Evolutionary conservation across 345 rosid genomes (phyloP).

Genomic region (Eucalyptus tenuipes): DNA sequence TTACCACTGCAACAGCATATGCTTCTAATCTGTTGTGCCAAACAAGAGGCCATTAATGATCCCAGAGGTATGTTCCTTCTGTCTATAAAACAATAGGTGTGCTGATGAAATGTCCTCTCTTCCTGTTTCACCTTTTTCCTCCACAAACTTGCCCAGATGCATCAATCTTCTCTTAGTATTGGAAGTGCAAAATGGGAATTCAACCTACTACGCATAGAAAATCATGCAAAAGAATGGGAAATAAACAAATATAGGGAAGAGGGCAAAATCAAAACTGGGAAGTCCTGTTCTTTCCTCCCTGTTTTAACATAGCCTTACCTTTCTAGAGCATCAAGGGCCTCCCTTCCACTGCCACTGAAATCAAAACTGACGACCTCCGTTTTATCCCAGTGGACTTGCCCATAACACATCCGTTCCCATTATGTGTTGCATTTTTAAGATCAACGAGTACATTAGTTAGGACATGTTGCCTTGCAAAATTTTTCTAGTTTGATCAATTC

Average conservation of each 20-base stretch:
- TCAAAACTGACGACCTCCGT: background rate
- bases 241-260: background rate
- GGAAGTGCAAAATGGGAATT: background rate
- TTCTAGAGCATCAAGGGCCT: background rate
- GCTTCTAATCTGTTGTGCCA: constrained; percentile 71
- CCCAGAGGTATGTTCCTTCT: constrained; percentile 39
- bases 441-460: background rate
- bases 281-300: background rate
- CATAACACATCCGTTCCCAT: background rate
- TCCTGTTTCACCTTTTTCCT: background rate
- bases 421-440: background rate
- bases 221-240: background rate
- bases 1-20: constrained; percentile 75
- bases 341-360: background rate
- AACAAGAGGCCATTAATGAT: constrained; percentile 69
- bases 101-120: background rate
- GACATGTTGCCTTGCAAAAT: background rate
- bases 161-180: background rate
- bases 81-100: background rate
- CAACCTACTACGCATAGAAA: background rate
- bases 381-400: background rate
- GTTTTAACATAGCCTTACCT: background rate
- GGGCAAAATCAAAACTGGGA: background rate
- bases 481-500: background rate
- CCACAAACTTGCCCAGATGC: background rate